Base-by-base conservation (phyloP, 2,329 filamentous ascomycete genomes). In the Scedosporium aurantiacum region DNA sequence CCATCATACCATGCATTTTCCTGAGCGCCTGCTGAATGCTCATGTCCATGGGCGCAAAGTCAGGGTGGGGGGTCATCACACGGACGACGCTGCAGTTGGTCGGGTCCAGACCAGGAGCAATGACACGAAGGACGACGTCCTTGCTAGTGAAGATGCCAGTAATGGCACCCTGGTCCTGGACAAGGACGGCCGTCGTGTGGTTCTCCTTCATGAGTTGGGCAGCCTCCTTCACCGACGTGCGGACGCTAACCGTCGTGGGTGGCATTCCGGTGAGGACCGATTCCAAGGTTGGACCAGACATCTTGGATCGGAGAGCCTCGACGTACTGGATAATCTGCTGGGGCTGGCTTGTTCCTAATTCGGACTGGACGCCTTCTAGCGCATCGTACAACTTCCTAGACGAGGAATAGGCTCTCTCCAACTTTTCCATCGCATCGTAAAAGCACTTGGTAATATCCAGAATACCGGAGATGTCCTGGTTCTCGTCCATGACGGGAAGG, bases 141-240 rank as follows among this genome's bases (percentile, higher is more conserved):
- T 99, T 99, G 79, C 94, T 97, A 63, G 94, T 99, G 73, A 99
- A 99, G 71, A 99, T 99, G 76, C 94, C 94, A 60, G 94, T 99
- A 71, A 99, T 97, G 52, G 91, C 90, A 61, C 93, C 92, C 74
- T 96, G 91, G 73, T 99, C 94, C 76, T 97, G 92, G 16, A 99
- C 94, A 62, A 99, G 79, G 50, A 99, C 88, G 55, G 94, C 94
- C 16, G 94, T 99, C 18, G 94, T 99, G 75, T 96, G 94, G 76
- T 99, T 93, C 75, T 99, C 94, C 79, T 96, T 97, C 94, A 99
- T 99, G 73, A 96, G 76, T 66, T 89, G 84, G 16, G 94, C 94
- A 61, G 94, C 94, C 70, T 99, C 94, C 78, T 91, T 96, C 67
- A 99, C 94, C 5, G 93, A 95, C 4, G 94, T 99, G 65, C 94